Percentiles rank a stretch among this genome's conserved stretches.
These are phyloP conservation scores for Neopestalotiopsis rosae DNA, from an alignment of 2,329 filamentous ascomycete genomes.

Conservation along the genomic window DNA sequence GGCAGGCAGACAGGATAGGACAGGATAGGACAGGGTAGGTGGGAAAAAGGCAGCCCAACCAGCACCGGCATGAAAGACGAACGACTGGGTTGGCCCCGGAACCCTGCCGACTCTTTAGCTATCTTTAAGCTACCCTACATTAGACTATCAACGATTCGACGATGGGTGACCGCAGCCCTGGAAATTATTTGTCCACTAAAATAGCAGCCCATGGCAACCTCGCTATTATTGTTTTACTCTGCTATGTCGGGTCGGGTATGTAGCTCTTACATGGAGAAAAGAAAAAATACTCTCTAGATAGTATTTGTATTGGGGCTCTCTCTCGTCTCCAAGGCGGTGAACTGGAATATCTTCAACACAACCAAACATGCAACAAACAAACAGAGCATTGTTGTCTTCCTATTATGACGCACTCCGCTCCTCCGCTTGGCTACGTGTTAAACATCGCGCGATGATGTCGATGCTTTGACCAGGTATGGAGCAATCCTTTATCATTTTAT, in stretches of 20 bases:
- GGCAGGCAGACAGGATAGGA: neutral
- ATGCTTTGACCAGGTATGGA: neutral
- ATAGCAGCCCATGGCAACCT: neutral
- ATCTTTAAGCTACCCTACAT: constrained; percentile 3
- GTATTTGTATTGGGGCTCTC: neutral
- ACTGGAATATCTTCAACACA: neutral
- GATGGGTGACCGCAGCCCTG: neutral
- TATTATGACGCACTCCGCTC: neutral
- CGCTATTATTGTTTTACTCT: neutral
- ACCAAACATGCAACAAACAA: constrained; percentile 6
- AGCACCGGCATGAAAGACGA: neutral
- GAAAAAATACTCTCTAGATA: neutral
- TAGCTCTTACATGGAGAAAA: neutral
- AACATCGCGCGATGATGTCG: neutral
- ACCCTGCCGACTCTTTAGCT: constrained; percentile 1
- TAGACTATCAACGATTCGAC: neutral
- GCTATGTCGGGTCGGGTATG: neutral
- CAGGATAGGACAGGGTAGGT: neutral
- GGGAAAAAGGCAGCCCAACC: neutral
- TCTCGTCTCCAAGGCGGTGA: neutral
- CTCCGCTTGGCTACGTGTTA: constrained; percentile 2
- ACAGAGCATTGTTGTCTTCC: constrained; percentile 2
- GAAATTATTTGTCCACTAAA: neutral
- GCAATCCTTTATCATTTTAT: neutral
- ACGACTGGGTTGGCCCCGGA: neutral